These are phyloP conservation scores for Cafeteria roenbergensis DNA, from an alignment of 108 stramenopile genomes.

Conservation along the genomic window DNA sequence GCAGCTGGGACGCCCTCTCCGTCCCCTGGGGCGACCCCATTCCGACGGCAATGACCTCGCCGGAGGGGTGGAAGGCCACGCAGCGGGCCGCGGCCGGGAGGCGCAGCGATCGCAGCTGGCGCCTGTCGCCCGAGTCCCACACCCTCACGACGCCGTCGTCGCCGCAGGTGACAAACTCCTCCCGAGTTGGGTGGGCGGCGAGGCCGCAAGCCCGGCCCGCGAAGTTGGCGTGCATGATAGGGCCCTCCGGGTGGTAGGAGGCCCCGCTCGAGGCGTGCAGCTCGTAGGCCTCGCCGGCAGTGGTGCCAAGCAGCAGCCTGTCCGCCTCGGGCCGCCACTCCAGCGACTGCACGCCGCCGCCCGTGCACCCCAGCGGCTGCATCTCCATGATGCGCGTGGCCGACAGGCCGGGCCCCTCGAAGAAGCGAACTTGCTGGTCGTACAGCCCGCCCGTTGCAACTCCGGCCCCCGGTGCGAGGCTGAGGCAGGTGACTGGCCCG, in stretches of 20 bases:
- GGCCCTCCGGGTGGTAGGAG: constrained; percentile 17
- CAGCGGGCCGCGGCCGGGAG: constrained; percentile 32
- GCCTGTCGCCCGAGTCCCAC: constrained; percentile 44
- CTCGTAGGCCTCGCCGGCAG: no score
- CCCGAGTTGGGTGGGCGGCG: constrained; percentile 34
- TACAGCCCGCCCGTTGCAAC: no score
- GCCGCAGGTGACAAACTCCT: constrained; percentile 50
- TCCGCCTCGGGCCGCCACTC: no score
- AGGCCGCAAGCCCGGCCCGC: constrained; percentile 32
- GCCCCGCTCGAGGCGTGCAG: constrained; percentile 31
- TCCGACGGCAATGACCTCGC: constrained; percentile 43
- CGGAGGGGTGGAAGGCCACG: constrained; percentile 29
- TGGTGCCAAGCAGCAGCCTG: no score
- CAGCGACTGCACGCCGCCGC: no score
- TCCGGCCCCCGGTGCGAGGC: no score
- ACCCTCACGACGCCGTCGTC: constrained; percentile 43
- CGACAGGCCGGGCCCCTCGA: no score
- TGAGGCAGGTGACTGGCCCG: no score
- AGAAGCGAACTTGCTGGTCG: no score
- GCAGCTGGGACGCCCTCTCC: no score
- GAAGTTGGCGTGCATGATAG: constrained; percentile 36
- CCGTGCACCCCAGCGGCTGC: no score
- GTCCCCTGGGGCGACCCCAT: constrained; percentile 21
- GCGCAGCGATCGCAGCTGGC: constrained; percentile 16
- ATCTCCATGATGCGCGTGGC: no score